A percentile compares a stretch with the other conserved stretches of the same genome.
phyloP scores from a whole-genome alignment of 139 green algal genomes.

The Chlorella sp. region DNA sequence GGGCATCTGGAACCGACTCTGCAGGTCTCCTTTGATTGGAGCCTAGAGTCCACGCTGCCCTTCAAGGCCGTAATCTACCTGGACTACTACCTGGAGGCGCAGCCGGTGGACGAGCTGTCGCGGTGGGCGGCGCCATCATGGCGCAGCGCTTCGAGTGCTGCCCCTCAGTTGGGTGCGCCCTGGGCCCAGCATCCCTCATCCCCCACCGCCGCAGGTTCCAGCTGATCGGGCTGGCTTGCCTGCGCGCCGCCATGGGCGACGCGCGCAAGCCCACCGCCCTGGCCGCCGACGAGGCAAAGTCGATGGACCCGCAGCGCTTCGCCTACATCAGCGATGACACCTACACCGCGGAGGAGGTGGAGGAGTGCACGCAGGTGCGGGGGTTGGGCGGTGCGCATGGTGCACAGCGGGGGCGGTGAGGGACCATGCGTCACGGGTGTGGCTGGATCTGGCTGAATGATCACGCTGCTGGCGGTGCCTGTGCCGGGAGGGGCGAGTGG shows the following conservation, averaged over 20 bases:
- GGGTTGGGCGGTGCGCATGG: not conserved
- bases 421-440: not conserved
- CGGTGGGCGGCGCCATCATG: not conserved
- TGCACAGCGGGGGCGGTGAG: not conserved
- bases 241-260: constrained; percentile 58
- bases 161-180: not conserved
- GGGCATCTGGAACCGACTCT: not conserved
- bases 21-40: constrained; percentile 67
- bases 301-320: constrained; percentile 50
- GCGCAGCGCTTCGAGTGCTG: not conserved
- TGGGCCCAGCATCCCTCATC: not conserved
- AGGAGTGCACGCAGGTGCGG: constrained; percentile 51
- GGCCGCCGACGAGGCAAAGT: constrained; percentile 19
- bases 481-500: not conserved
- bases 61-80: constrained; percentile 65
- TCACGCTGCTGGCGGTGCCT: not conserved
- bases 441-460: not conserved
- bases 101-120: constrained; percentile 22
- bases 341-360: constrained; percentile 53
- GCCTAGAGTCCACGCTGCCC: constrained; percentile 57
- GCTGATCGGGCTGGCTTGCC: constrained; percentile 57
- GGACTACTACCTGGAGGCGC: constrained; percentile 53
- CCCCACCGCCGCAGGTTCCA: constrained; percentile 56
- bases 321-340: constrained; percentile 54
- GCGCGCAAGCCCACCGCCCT: constrained; percentile 12